phyloP scores from a whole-genome alignment of 352 stramenopile species.

The Phytophthora europaea region DNA sequence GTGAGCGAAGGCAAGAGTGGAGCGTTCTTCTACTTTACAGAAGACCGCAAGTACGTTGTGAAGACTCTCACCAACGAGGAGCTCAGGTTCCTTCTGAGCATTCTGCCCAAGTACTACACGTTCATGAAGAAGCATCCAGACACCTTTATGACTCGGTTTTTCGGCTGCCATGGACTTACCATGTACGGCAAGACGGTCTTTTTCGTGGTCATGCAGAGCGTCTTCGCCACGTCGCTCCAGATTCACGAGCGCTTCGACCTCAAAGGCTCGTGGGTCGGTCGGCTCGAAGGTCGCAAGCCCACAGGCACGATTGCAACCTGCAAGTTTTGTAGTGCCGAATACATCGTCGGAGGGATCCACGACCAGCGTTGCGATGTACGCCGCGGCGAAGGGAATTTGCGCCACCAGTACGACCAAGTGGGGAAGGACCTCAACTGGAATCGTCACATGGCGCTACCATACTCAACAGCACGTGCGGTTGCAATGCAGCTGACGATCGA shows the following conservation, averaged over 20 bases:
- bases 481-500: slow-evolving; percentile 85
- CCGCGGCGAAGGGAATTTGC: slow-evolving; percentile 69
- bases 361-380: slow-evolving; percentile 78
- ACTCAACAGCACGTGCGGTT: slow-evolving; percentile 60
- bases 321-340: slow-evolving; percentile 81
- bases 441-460: slow-evolving; percentile 78
- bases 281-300: slow-evolving; percentile 78
- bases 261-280: slow-evolving; percentile 88
- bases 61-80: slow-evolving; percentile 85
- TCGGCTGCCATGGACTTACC: slow-evolving; percentile 82
- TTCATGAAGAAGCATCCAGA: slow-evolving; percentile 74
- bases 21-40: slow-evolving; percentile 87
- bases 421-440: slow-evolving; percentile 90
- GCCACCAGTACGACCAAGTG: slow-evolving; percentile 84
- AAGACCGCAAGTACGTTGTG: slow-evolving; percentile 87
- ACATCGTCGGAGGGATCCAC: slow-evolving; percentile 72
- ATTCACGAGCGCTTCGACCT: slow-evolving; percentile 89
- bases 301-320: slow-evolving; percentile 73
- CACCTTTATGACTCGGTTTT: slow-evolving; percentile 86
- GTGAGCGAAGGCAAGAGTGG: slow-evolving; percentile 88
- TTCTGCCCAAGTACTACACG: slow-evolving; percentile 77
- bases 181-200: slow-evolving; percentile 90
- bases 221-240: slow-evolving; percentile 81
- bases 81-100: slow-evolving; percentile 78
- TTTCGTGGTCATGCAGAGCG: slow-evolving; percentile 89